These are phyloP conservation scores for Fusarium hainanense DNA, from an alignment of 2,329 filamentous ascomycete genomes.

Conservation along the genomic window DNA sequence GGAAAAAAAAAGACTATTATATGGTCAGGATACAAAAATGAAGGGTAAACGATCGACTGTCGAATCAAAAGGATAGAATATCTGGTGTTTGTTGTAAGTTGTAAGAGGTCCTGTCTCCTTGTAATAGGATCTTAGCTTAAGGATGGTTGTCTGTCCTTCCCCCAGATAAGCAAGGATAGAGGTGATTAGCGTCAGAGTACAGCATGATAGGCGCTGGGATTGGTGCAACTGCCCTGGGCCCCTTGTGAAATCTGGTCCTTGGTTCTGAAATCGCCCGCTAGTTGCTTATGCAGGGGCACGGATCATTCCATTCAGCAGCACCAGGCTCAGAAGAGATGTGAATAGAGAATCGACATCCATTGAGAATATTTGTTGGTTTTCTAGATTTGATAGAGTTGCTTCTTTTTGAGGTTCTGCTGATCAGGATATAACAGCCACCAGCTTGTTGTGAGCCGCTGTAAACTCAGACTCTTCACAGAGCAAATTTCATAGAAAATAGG, in stretches of 20 bases:
- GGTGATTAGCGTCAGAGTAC: conserved; percentile 29
- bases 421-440: background rate
- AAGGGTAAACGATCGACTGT: conserved; percentile 23
- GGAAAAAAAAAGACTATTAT: background rate
- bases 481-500: conserved; percentile 26
- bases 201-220: conserved; percentile 41
- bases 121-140: conserved; percentile 2
- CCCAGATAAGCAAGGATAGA: conserved; percentile 40
- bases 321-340: conserved; percentile 1
- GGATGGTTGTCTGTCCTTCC: conserved; percentile 35
- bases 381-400: background rate
- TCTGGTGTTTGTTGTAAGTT: conserved; percentile 21
- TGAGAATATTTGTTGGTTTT: background rate
- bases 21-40: background rate
- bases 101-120: background rate
- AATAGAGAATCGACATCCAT: conserved; percentile 11
- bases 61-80: conserved; percentile 21
- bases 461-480: background rate
- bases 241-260: conserved; percentile 34
- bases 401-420: background rate
- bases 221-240: conserved; percentile 24
- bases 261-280: conserved; percentile 35
- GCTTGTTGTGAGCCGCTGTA: background rate
- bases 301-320: conserved; percentile 27
- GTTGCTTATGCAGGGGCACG: conserved; percentile 34